A percentile compares a stretch with the other conserved stretches of the same genome.
phyloP scores from a whole-genome alignment of 306 rosid genomes.

The Crataegus laevigata region DNA sequence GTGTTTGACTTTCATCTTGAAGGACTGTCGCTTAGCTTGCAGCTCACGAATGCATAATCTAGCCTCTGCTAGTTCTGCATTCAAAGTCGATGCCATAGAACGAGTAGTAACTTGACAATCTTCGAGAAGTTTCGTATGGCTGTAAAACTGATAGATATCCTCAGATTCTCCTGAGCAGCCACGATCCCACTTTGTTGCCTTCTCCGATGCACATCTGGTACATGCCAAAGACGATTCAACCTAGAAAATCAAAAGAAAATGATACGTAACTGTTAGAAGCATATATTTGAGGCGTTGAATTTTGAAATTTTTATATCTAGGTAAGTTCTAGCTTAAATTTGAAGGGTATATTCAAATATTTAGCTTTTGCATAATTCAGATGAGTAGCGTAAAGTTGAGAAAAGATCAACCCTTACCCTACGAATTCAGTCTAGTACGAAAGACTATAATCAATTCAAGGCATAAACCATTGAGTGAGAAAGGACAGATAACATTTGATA shows the following conservation, averaged over 20 bases:
- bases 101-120: background rate
- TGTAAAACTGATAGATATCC: conserved; percentile 2
- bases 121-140: conserved; percentile 14
- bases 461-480: background rate
- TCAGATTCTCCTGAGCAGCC: conserved; percentile 11
- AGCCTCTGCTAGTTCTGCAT: conserved; percentile 28
- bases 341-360: background rate
- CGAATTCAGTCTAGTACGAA: background rate
- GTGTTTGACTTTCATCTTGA: conserved; percentile 28
- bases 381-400: background rate
- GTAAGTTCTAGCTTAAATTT: background rate
- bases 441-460: background rate
- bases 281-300: background rate
- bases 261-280: background rate
- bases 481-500: background rate
- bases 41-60: conserved; percentile 25
- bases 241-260: conserved; percentile 11
- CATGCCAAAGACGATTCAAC: conserved; percentile 13
- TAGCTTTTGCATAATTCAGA: background rate
- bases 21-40: conserved; percentile 20
- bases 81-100: conserved; percentile 21
- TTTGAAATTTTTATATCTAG: background rate
- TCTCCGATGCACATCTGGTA: conserved; percentile 19
- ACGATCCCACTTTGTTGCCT: conserved; percentile 26
- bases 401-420: background rate